These are phyloP conservation scores for Nemania diffusa DNA, from an alignment of 2,329 filamentous ascomycete species.

Conservation along the genomic window DNA sequence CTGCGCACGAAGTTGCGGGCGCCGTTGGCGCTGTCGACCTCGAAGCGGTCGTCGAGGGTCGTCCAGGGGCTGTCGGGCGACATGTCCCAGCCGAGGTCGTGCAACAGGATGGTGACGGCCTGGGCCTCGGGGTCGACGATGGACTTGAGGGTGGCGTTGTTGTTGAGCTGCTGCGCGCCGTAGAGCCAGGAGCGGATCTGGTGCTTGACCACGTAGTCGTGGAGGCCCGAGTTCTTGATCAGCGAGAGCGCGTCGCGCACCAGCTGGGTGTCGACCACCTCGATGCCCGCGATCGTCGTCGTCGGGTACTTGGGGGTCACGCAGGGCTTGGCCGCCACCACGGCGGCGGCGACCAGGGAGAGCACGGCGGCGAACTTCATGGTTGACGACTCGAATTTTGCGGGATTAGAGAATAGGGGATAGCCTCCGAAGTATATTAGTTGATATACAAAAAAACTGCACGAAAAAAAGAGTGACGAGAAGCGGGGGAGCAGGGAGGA, in stretches of 20 bases:
- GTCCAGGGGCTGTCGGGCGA: slow-evolving; percentile 29
- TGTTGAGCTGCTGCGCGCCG: slow-evolving; percentile 35
- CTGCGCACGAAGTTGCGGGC: slow-evolving; percentile 26
- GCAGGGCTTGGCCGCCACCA: slow-evolving; percentile 13
- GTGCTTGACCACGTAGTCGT: slow-evolving; percentile 35
- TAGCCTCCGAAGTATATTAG: neutral
- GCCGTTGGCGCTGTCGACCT: slow-evolving; percentile 37
- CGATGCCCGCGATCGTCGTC: slow-evolving; percentile 34
- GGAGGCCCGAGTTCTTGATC: slow-evolving; percentile 31
- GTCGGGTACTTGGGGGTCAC: slow-evolving; percentile 30
- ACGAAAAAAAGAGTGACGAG: slow-evolving; percentile 20
- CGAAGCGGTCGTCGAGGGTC: slow-evolving; percentile 31
- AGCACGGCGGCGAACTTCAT: slow-evolving; percentile 24
- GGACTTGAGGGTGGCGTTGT: slow-evolving; percentile 32
- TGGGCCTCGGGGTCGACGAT: slow-evolving; percentile 21
- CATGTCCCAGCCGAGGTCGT: slow-evolving; percentile 39
- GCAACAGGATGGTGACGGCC: slow-evolving; percentile 32
- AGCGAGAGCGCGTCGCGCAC: slow-evolving; percentile 33
- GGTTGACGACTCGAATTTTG: neutral
- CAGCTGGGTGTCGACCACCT: slow-evolving; percentile 36
- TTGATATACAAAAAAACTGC: neutral
- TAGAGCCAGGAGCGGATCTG: slow-evolving; percentile 38
- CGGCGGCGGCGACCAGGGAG: slow-evolving; percentile 18
- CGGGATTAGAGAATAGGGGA: slow-evolving; percentile 10
- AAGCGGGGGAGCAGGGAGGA: slow-evolving; percentile 12